Evolutionary conservation across 2,329 filamentous ascomycete genomes (phyloP).

Genomic region (Exserohilum turcica): DNA sequence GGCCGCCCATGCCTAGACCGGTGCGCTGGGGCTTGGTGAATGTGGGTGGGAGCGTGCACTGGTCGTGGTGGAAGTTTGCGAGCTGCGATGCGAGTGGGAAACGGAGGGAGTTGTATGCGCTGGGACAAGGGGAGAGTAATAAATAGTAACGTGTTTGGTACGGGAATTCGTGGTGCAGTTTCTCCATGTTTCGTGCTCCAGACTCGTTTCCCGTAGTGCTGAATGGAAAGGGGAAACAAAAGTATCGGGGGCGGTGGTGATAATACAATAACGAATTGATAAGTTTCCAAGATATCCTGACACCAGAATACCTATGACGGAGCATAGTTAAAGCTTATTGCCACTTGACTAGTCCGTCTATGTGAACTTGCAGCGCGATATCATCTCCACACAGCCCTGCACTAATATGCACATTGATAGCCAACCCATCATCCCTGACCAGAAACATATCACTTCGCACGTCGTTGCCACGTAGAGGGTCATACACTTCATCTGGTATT

Average conservation of each 20-base stretch:
- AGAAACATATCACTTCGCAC: conserved; percentile 31
- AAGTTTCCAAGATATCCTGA: too few species aligned
- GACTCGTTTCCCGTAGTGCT: too few species aligned
- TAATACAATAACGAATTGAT: too few species aligned
- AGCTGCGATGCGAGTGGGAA: conserved; percentile 62
- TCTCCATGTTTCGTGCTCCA: neutral
- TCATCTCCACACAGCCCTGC: conserved; percentile 28
- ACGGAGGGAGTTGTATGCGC: conserved; percentile 52
- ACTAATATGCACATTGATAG: conserved; percentile 25
- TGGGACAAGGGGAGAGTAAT: neutral
- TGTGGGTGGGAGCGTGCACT: conserved; percentile 61
- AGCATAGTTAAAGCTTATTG: too few species aligned
- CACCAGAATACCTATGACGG: too few species aligned
- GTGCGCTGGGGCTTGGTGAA: conserved; percentile 66
- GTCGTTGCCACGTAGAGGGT: conserved; percentile 20
- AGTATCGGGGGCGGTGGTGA: too few species aligned
- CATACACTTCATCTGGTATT: conserved; percentile 21
- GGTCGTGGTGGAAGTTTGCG: conserved; percentile 67
- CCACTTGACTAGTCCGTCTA: conserved; percentile 31
- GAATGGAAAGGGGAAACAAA: too few species aligned
- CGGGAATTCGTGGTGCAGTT: neutral
- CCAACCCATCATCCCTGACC: conserved; percentile 18
- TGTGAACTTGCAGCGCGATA: conserved; percentile 25
- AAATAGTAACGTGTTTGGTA: too few species aligned
- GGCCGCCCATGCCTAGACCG: conserved; percentile 67